Base-by-base conservation (phyloP, 2,329 filamentous ascomycete species). In the Juglanconis oblonga region DNA sequence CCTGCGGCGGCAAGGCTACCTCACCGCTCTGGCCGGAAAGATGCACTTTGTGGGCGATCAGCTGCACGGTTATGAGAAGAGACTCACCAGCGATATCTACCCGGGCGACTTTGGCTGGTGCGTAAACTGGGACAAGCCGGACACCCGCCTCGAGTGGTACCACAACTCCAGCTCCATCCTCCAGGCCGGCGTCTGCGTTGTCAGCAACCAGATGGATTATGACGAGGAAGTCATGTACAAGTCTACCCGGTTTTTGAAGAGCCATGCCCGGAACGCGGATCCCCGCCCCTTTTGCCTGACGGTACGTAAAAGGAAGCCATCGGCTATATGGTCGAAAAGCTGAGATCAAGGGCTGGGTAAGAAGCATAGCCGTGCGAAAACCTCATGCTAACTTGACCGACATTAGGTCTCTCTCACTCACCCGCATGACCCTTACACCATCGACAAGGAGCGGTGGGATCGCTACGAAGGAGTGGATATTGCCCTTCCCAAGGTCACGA, bases 41-140 rank as follows among this genome's bases (percentile, higher is more conserved):
- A 97, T 97, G 93, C 93, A 97, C 76, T 97, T 97, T 72, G 90
- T 96, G 57, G 93, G 93, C 38, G 93, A 97, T 72, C 93, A 97
- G 77, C 81, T 97, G 62, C 93, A 97, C 72, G 93, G 93, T 35
- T 97, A 96, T 70, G 93, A 97, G 79, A 89, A 91, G 69, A 87
- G 93, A 59, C 81, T 97, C 69, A 97, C 93, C n/a, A 91, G 89
- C 66, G 93, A 97, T 73, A 97, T 97, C 71, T 97, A 97, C 74
- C 93, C 93, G 1, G 93, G 89, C 60, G 93, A 97, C 71, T 92
- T 95, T 71, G 93, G 93, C 65, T 97, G 93, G 93, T 88, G 89
- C 11, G 93, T 97, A 64, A 93, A 97, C 77, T 97, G 93, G 93
- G 93, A 97, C 72, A 87, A 93, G 73, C 92, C 93, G 10, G 88